Base-by-base conservation (phyloP, 1,284 basidiomycete genomes). In the Boletus smithii region DNA sequence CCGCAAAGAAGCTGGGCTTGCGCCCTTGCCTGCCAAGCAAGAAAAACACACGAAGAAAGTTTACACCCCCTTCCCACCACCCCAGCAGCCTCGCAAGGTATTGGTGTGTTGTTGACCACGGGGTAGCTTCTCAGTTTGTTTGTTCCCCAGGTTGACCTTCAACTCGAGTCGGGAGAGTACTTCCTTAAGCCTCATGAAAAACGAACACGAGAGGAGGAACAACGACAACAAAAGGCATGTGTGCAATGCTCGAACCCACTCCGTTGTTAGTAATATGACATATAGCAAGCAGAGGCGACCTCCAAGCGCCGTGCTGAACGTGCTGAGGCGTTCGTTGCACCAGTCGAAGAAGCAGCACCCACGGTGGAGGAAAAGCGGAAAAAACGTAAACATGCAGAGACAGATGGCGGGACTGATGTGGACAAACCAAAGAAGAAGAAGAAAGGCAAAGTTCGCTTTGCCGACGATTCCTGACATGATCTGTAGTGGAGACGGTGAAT, bases 61-160 rank as follows among this genome's bases (percentile, higher is more conserved):
- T n/a, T 99, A 99, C 69, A 99, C 97, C 11, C 97, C 97, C 3
- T 99, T 99, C 83, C 97, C 97, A 26, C 97, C 97, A 22, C 76
- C 95, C 5, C 97, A 97, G 62, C 77, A 84, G 56, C 95, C 93
- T 30, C 85, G 92, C 61, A 99, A 99, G 76, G 88, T 88, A 60
- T 47, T 54, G 3, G 8, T 18, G 20, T 41, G 2, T 30, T 44
- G 14, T 35, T 26, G 26, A 37, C 6, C 22, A 20, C 4, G 32
- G 33, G 9, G 18, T 30, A 16, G 13, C 14, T 39, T 36, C 48
- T 66, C 37, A 65, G 5, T 14, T 30, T 20, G 24, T 27, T 50
- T 29, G 17, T 39, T 37, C 29, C 37, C 6, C 55, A 89, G 85
- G 77, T 98, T 63, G 95, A 99, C 69, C 67, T 95, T 46, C 89